Base-by-base conservation (phyloP, 768 basidiomycete genomes). In the Trametes gibbosa region DNA sequence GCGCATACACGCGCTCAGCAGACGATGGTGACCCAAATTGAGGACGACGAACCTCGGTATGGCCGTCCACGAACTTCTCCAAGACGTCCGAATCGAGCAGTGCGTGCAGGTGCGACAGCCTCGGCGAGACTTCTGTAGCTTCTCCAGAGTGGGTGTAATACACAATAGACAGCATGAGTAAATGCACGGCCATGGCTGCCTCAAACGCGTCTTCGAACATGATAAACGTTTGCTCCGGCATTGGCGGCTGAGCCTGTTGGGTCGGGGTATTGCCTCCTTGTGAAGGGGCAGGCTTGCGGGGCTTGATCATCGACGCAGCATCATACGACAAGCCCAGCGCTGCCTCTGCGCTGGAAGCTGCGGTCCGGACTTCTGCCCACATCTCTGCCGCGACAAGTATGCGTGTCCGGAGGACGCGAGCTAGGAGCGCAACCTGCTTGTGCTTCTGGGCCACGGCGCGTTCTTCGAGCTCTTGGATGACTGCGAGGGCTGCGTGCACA, bases 121-220 rank as follows among this genome's bases (percentile, higher is more conserved):
- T 74, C 8, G 74, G 69, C n/a, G 80, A 75, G 0, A 82, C 78
- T 14, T 76, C 73, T 17, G 74, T 67, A 5, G 80, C 74, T 51
- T 76, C 74, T 7, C 87, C 87, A 0, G 72, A 71, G 62, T 89
- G 84, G 0, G 87, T 87, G 64, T 83, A 77, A 65, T 80, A 88
- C 21, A 85, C 69, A 9, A 88, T 76, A 3, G 82, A 78, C 21
- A 89, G 72, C 49, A 89, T 78, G 23, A 92, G 82, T 9, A 82
- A 69, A 65, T 91, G 87, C 3, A 87, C 72, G 2, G 77, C 77
- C 62, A 83, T 75, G 0, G 76, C 65, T 2, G 72, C 66, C 43
- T 75, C 78, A 43, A 76, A 67, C 40, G 65, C 23, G 52, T 74
- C 74, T 41, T 72, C 70, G 51, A 73, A 73, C 27, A 52, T 63